phyloP scores from a whole-genome alignment of 345 rosid genomes.

The Citrus unshiu region DNA sequence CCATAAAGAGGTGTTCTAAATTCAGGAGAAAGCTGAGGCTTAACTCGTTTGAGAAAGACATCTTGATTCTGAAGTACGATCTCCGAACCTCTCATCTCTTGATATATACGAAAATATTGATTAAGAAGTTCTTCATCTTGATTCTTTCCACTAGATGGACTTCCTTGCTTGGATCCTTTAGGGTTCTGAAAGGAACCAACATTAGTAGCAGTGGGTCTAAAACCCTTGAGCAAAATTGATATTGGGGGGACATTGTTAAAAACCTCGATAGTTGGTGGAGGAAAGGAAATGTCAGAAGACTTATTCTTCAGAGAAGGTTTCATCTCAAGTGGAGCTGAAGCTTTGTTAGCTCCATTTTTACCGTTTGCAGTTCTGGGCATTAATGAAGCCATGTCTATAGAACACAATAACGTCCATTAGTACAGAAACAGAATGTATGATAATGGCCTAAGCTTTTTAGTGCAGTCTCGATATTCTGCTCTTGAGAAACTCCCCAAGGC shows the following conservation, averaged over 20 bases:
- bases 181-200: background rate
- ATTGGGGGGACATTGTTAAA: too few relatives aligned
- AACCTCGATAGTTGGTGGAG: background rate
- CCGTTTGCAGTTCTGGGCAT: background rate
- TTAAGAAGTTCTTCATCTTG: background rate
- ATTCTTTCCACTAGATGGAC: background rate
- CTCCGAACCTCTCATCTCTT: background rate
- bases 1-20: too few relatives aligned
- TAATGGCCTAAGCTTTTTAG: too few relatives aligned
- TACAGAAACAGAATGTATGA: background rate
- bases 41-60: background rate
- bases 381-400: background rate
- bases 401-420: background rate
- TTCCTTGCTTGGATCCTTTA: background rate
- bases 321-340: background rate
- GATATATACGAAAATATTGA: too few relatives aligned
- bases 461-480: too few relatives aligned
- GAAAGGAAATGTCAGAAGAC: background rate
- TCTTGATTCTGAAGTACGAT: background rate
- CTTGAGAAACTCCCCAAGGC: too few relatives aligned
- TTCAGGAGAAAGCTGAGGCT: background rate
- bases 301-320: background rate
- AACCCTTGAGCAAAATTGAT: background rate
- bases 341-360: background rate
- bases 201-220: background rate